A percentile compares a stretch with the other conserved stretches of the same genome.
phyloP scores from a whole-genome alignment of 1,139 yeast species.

The Hemisphaericaspora lyxosophila region DNA sequence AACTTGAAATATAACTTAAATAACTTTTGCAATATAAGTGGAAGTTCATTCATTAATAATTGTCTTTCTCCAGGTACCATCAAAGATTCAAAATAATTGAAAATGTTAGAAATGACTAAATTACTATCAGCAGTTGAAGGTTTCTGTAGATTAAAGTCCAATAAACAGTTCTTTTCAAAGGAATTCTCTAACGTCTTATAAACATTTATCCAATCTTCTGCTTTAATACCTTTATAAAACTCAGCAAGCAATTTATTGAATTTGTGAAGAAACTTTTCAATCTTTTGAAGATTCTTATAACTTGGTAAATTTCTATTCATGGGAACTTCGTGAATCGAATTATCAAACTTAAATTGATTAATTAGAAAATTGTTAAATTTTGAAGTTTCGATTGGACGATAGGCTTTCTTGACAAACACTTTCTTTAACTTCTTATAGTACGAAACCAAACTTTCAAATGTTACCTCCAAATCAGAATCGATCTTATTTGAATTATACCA shows the following conservation, averaged over 20 bases:
- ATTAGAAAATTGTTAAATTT: constrained; percentile 41
- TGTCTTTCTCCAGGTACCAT: constrained; percentile 43
- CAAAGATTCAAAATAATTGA: constrained; percentile 64
- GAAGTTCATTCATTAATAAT: constrained; percentile 54
- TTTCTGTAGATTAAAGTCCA: constrained; percentile 53
- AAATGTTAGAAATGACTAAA: constrained; percentile 66
- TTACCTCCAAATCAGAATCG: constrained; percentile 39
- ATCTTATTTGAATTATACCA: constrained; percentile 63
- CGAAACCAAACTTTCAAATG: constrained; percentile 51
- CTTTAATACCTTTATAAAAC: constrained; percentile 57
- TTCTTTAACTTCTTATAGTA: constrained; percentile 71
- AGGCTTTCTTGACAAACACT: constrained; percentile 73
- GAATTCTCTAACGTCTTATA: constrained; percentile 75
- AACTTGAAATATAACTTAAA: constrained; percentile 69
- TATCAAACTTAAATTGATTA: constrained; percentile 41
- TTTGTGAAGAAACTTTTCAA: constrained; percentile 60
- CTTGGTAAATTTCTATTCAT: constrained; percentile 50
- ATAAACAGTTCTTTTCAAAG: constrained; percentile 52
- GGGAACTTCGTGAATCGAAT: constrained; percentile 47
- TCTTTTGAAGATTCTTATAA: constrained; percentile 41
- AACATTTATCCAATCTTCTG: constrained; percentile 78
- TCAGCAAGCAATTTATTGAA: constrained; percentile 64
- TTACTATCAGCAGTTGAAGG: constrained; percentile 50
- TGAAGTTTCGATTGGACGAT: constrained; percentile 58
- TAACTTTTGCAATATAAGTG: constrained; percentile 66